Evolutionary conservation across 1,284 basidiomycete species (phyloP).

Genomic region (Exobasidium cylindrosporum): DNA sequence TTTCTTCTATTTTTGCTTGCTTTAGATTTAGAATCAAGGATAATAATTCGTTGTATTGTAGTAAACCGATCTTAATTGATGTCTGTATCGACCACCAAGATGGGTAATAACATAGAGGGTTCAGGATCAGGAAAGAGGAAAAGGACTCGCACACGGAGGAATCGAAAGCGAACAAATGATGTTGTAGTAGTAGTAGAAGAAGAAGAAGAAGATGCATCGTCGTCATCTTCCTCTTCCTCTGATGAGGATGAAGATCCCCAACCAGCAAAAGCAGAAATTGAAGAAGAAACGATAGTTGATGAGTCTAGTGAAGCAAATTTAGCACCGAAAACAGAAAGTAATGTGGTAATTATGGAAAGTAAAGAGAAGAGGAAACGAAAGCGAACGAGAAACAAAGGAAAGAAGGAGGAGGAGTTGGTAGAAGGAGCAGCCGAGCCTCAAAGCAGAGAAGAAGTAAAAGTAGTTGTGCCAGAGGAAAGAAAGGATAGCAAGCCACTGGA

Average conservation of each 20-base stretch:
- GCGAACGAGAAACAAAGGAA: conserved; percentile 16
- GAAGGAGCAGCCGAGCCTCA: background rate
- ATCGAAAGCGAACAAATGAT: background rate
- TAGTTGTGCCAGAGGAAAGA: background rate
- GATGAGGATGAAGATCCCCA: background rate
- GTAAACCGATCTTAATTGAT: no score
- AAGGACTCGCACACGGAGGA: background rate
- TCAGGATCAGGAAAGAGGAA: background rate
- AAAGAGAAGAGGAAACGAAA: conserved; percentile 14
- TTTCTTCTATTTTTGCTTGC: no score
- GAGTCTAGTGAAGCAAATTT: background rate
- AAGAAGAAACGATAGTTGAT: background rate
- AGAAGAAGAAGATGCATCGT: background rate
- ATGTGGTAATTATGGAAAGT: background rate
- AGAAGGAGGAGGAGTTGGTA: conserved; percentile 15
- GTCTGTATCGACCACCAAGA: background rate
- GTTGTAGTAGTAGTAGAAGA: no score
- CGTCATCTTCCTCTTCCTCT: conserved; percentile 1
- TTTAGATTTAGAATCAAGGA: no score
- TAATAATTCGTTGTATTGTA: no score
- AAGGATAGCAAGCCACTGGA: no score
- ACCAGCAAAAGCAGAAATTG: conserved; percentile 5
- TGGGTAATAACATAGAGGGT: background rate
- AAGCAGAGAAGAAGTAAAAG: background rate
- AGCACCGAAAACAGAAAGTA: background rate